Evolutionary conservation across 1,139 yeast genomes (phyloP).

Genomic region (Geotrichum carabidarum): DNA sequence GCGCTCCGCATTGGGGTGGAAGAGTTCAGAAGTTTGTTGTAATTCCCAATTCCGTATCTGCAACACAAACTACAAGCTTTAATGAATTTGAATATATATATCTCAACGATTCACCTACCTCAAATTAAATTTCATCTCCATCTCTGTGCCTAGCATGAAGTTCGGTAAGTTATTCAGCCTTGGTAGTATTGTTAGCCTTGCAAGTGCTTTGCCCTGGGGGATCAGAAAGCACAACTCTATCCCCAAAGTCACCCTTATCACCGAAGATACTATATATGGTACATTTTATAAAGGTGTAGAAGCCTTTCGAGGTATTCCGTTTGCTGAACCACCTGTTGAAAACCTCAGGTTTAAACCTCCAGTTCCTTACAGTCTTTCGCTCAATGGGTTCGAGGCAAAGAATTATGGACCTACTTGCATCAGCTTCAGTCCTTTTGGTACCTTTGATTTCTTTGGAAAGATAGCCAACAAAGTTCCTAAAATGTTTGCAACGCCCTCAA

Average conservation of each 20-base stretch:
- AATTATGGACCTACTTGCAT: constrained; percentile 11
- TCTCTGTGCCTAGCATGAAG: no score
- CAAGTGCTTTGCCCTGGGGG: not conserved
- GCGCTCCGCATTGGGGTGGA: not conserved
- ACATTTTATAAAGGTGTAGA: constrained; percentile 12
- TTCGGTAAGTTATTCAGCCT: no score
- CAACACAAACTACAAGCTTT: no score
- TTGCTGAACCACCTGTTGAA: constrained; percentile 20
- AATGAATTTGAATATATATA: not conserved
- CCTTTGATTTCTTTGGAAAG: not conserved
- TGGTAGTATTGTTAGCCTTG: not conserved
- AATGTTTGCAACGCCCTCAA: not conserved
- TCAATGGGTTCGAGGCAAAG: constrained; percentile 8
- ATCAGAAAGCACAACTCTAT: not conserved
- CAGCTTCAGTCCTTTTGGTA: constrained; percentile 4
- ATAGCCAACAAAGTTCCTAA: not conserved
- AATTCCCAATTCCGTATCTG: not conserved
- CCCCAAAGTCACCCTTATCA: constrained; percentile 7
- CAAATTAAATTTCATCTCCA: not conserved
- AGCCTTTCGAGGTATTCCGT: constrained; percentile 20
- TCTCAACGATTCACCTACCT: not conserved
- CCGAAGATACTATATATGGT: constrained; percentile 16
- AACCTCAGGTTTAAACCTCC: constrained; percentile 18
- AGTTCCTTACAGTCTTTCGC: constrained; percentile 4
- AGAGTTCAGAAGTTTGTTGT: not conserved